Base-by-base conservation (phyloP, 83 land plant species). In the Thuja plicata region DNA sequence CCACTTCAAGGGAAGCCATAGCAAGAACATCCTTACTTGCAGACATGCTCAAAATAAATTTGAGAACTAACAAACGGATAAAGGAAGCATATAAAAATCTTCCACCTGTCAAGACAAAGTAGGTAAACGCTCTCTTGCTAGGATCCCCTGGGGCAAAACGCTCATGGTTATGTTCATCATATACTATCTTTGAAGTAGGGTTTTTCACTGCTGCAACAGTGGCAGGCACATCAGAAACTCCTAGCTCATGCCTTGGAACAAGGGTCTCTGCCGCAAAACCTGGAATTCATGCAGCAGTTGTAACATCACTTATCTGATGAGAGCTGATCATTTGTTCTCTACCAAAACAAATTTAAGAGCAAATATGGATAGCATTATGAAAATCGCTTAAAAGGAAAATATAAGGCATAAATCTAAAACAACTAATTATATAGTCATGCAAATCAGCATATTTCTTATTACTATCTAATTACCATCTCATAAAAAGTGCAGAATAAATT, bases 11-110 rank as follows among this genome's bases (percentile, higher is more conserved):
- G 30, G 97, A 94, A 34, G 98, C 98, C 85, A 97, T 84, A 8
- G 99, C 99, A 88, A 97, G 92, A 71, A 97, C 98, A 90, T 97
- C 99, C 78, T 94, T 95, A 90, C 97, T 96, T 79, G 98, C 96
- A 84, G 99, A 95, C 98, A 97, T 97, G 90, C 97, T 96, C 85
- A 97, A 87, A 60, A 96, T 94, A 78, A 97, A 91, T 90, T 95
- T 96, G 50, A 97, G 92, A 41, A 94, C 87, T 62, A 92, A 73
- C 70, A 97, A 88, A 13, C 98, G 98, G 40, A 96, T 89, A 66
- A 95, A 81, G 0, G 97, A 94, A 0, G 95, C 99, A 90, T 97
- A 97, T 24, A 95, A 90, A 90, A 97, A 96, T 37, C 99, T 92
- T 35, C 96, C 98, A 89, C 96, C 96, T 10, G 95, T 93, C 87